phyloP scores from a whole-genome alignment of 2,329 filamentous ascomycete genomes.

The Cladosporium sp. region DNA sequence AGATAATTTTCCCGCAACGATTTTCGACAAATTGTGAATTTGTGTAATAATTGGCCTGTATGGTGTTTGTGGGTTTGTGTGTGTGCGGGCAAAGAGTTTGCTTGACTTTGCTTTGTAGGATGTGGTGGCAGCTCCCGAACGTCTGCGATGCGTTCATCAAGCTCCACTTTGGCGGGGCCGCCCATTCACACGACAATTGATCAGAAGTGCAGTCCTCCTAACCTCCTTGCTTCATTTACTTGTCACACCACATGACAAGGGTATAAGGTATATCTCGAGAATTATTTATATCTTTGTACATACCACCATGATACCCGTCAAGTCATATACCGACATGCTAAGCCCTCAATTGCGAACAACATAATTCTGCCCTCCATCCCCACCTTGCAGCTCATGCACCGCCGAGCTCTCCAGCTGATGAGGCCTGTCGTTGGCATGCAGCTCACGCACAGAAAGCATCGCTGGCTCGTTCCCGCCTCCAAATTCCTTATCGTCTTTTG shows the following conservation, averaged over 20 bases:
- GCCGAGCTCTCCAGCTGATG: conserved; percentile 2
- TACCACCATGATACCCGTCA: no score
- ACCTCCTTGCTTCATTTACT: no score
- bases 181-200: no score
- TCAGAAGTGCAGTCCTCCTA: no score
- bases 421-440: conserved; percentile 2
- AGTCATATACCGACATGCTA: no score
- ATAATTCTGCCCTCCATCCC: background rate
- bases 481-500: background rate
- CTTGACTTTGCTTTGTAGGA: no score
- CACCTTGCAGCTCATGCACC: conserved; percentile 5
- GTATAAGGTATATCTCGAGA: no score
- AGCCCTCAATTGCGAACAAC: background rate
- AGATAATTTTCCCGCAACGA: background rate
- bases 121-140: no score
- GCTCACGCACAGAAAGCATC: background rate
- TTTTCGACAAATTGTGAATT: background rate
- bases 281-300: background rate
- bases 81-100: background rate
- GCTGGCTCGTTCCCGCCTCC: background rate
- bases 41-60: background rate
- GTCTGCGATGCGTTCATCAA: background rate
- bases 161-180: no score
- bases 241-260: no score
- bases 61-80: background rate